Evolutionary conservation across 192 early-diverging fungal species (phyloP).

Genomic region (Funneliformis mosseae): DNA sequence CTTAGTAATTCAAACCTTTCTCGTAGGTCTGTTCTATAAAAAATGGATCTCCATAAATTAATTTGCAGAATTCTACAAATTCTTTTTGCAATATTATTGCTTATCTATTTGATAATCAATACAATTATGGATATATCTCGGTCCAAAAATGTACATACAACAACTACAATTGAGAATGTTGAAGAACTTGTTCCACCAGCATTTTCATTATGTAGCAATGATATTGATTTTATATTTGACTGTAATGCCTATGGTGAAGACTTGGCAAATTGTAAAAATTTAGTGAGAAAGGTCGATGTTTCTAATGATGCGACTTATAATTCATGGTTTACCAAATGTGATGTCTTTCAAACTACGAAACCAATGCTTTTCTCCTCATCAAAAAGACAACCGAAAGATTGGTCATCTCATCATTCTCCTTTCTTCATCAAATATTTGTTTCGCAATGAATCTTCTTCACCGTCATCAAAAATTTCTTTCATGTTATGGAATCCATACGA

Average conservation of each 20-base stretch:
- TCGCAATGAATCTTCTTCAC: slow-evolving; percentile 1
- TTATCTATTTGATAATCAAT: slow-evolving; percentile 15
- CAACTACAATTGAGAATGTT: slow-evolving; percentile 9
- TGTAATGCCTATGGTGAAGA: slow-evolving; percentile 22
- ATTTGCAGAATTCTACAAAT: slow-evolving; percentile 19
- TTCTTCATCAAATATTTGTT: slow-evolving; percentile 24
- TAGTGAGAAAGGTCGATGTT: slow-evolving; percentile 11
- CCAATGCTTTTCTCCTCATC: neutral
- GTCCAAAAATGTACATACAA: neutral
- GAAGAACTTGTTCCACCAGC: slow-evolving; percentile 10
- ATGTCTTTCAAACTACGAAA: slow-evolving; percentile 23
- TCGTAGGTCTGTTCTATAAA: too few relatives aligned
- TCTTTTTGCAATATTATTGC: neutral
- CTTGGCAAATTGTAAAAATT: neutral
- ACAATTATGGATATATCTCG: slow-evolving; percentile 1
- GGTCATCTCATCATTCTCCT: slow-evolving; percentile 24
- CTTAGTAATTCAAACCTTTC: neutral
- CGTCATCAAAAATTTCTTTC: slow-evolving; percentile 17
- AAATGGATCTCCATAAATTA: neutral
- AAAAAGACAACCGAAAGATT: neutral
- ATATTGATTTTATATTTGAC: slow-evolving; percentile 8
- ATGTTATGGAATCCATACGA: slow-evolving; percentile 33
- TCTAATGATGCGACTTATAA: slow-evolving; percentile 21
- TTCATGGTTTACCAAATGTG: slow-evolving; percentile 28
- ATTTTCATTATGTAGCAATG: slow-evolving; percentile 21